phyloP scores from a whole-genome alignment of 805 yeast genomes.

The Saccharomyces cerevisiae region DNA sequence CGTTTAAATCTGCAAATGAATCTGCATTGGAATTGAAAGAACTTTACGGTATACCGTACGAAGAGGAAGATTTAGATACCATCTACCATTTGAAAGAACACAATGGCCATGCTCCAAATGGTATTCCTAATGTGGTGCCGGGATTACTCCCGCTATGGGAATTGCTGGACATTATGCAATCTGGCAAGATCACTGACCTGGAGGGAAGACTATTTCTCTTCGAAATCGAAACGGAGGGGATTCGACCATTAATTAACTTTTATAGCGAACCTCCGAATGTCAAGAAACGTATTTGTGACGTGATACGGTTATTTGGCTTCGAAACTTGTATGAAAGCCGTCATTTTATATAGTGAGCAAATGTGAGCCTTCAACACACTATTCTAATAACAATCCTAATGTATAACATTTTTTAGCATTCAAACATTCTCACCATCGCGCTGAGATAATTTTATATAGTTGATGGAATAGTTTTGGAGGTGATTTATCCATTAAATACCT shows the following conservation, averaged over 20 bases:
- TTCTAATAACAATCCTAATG: neutral
- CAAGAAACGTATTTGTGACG: constrained; percentile 32
- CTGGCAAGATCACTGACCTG: constrained; percentile 20
- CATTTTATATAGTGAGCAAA: neutral
- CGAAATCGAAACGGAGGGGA: constrained; percentile 19
- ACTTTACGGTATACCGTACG: constrained; percentile 16
- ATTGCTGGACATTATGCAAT: constrained; percentile 31
- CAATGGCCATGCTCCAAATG: neutral
- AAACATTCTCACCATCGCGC: neutral
- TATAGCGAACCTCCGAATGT: constrained; percentile 15
- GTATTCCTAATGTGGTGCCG: constrained; percentile 40
- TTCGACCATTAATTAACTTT: constrained; percentile 20
- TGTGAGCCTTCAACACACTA: neutral
- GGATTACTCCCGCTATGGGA: constrained; percentile 45
- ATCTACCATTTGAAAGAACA: constrained; percentile 4
- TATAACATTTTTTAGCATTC: neutral
- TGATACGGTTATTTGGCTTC: constrained; percentile 38
- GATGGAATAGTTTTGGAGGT: constrained; percentile 1
- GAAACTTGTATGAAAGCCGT: constrained; percentile 22
- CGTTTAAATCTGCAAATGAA: constrained; percentile 17
- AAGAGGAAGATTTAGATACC: constrained; percentile 1
- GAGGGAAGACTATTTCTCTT: constrained; percentile 19
- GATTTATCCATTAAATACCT: neutral
- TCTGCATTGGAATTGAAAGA: constrained; percentile 13
- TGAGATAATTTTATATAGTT: neutral